These are phyloP conservation scores for Przewalskia tangutica DNA, from an alignment of 257 asterid genomes.

Conservation along the genomic window DNA sequence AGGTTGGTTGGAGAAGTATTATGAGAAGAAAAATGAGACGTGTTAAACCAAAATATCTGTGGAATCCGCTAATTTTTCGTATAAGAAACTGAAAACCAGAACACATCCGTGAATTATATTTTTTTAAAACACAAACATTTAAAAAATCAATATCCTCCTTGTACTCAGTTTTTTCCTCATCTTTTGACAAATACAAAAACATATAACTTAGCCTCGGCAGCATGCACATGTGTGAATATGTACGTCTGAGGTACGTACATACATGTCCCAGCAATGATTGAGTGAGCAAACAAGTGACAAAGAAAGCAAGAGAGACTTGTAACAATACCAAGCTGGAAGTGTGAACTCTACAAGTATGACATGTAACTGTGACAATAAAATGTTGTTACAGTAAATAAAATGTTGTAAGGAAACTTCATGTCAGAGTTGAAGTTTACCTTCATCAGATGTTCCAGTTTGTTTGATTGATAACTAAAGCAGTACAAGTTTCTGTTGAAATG, in stretches of 20 bases:
- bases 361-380: not conserved
- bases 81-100: not conserved
- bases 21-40: not conserved
- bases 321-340: not conserved
- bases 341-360: not conserved
- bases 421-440: slow-evolving; percentile 41
- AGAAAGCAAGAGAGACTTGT: not conserved
- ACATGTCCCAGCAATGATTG: not conserved
- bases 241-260: not conserved
- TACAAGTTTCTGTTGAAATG: slow-evolving; percentile 57
- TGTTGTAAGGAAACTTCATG: not conserved
- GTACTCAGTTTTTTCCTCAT: not conserved
- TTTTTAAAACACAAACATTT: not conserved
- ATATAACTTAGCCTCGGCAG: not conserved
- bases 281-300: not conserved
- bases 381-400: not conserved
- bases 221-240: not conserved
- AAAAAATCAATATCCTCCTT: not conserved
- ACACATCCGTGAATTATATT: not conserved
- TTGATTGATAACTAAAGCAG: slow-evolving; percentile 90
- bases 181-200: not conserved
- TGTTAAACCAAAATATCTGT: not conserved
- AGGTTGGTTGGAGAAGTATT: not conserved
- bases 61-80: not conserved
- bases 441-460: slow-evolving; percentile 94